Evolutionary conservation across 2,329 filamentous ascomycete genomes (phyloP).

Genomic region (Pseudogymnoascus sp.): DNA sequence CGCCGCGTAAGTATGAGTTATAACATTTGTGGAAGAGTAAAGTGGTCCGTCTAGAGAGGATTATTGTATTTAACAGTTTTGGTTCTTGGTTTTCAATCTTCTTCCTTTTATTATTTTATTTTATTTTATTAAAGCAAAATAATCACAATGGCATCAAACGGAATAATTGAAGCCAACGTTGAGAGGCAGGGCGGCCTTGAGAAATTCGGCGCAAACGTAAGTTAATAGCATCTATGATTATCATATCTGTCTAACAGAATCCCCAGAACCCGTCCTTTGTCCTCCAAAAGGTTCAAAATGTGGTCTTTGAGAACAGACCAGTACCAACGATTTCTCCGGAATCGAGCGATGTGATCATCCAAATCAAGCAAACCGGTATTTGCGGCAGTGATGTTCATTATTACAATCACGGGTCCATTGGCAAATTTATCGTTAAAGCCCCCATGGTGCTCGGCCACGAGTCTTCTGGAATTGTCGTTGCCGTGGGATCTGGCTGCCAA

Average conservation of each 20-base stretch:
- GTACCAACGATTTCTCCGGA: constrained; percentile 26
- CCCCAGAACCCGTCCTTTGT: constrained; percentile 40
- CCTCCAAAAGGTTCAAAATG: constrained; percentile 37
- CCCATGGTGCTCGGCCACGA: constrained; percentile 54
- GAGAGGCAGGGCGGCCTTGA: neutral
- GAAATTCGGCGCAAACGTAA: neutral
- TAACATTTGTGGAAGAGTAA: neutral
- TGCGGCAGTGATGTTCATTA: constrained; percentile 41
- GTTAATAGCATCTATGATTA: neutral
- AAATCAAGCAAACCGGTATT: constrained; percentile 39
- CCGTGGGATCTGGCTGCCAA: constrained; percentile 40
- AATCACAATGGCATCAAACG: neutral
- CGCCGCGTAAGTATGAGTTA: neutral
- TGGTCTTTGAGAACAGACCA: constrained; percentile 37
- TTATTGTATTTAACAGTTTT: neutral
- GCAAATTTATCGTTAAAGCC: constrained; percentile 53
- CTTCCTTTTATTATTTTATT: neutral
- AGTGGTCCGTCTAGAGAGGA: neutral
- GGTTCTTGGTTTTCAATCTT: neutral
- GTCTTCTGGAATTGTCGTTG: constrained; percentile 46
- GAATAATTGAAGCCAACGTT: neutral
- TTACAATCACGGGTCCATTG: constrained; percentile 62
- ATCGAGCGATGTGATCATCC: constrained; percentile 36
- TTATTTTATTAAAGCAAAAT: neutral
- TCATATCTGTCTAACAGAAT: neutral